Conservation (phyloP, 352 stramenopile species). For the Phytophthora melonis region DNA sequence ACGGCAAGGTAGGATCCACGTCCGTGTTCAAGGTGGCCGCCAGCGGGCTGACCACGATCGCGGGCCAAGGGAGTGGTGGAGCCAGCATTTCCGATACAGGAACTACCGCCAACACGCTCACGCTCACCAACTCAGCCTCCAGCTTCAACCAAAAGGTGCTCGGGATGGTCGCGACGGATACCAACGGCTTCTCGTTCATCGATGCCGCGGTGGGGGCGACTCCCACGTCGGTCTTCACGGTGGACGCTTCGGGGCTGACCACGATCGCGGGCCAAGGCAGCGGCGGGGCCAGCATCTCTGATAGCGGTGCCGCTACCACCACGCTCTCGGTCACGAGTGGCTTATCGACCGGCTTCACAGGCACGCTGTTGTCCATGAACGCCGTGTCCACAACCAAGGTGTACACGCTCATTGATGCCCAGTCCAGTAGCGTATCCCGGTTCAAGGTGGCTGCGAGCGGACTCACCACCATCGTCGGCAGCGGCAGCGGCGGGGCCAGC, state of each 20-base stretch:
- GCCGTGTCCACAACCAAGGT: background rate
- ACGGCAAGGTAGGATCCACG: too few species aligned
- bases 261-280: too few species aligned
- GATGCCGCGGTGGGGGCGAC: background rate
- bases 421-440: too few species aligned
- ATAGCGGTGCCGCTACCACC: too few species aligned
- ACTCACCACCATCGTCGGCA: background rate
- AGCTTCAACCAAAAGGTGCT: constrained; percentile 17
- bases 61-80: constrained; percentile 1
- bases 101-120: constrained; percentile 4
- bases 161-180: constrained; percentile 20
- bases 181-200: background rate
- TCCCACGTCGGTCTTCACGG: too few species aligned
- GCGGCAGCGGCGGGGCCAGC: too few species aligned
- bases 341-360: background rate
- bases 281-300: too few species aligned
- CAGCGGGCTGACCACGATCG: background rate
- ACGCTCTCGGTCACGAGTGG: too few species aligned
- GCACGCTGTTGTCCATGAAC: constrained; percentile 1
- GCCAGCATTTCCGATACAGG: constrained; percentile 14
- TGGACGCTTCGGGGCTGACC: too few species aligned
- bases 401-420: constrained; percentile 1
- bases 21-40: background rate
- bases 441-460: constrained; percentile 41
- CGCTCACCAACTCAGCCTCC: constrained; percentile 3